A percentile compares a stretch with the other conserved stretches of the same genome.
These are phyloP conservation scores for Mortierella sp. DNA, from an alignment of 371 early-diverging fungal genomes.

Conservation along the genomic window DNA sequence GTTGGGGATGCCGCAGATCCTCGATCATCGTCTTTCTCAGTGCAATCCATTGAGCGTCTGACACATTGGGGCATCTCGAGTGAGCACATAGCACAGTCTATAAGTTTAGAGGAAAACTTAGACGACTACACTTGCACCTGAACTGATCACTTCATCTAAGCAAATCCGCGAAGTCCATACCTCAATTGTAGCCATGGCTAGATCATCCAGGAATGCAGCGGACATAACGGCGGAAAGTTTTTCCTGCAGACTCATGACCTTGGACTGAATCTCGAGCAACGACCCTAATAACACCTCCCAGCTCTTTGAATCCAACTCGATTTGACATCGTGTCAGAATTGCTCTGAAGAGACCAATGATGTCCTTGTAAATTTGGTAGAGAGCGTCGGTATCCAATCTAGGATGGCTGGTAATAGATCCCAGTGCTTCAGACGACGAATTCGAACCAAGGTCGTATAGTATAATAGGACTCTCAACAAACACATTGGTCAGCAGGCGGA, in stretches of 20 bases:
- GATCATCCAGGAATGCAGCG: constrained; percentile 61
- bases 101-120: too few relatives aligned
- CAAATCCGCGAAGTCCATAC: constrained; percentile 47
- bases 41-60: constrained; percentile 62
- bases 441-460: constrained; percentile 24
- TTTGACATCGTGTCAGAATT: constrained; percentile 64
- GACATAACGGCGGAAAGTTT: constrained; percentile 61
- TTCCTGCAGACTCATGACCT: constrained; percentile 63
- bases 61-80: constrained; percentile 62
- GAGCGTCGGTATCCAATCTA: constrained; percentile 63
- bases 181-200: constrained; percentile 67
- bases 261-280: constrained; percentile 65
- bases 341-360: constrained; percentile 71
- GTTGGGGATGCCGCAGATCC: constrained; percentile 61
- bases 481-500: constrained; percentile 63
- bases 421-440: constrained; percentile 41
- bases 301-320: constrained; percentile 70
- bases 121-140: too few relatives aligned
- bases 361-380: constrained; percentile 63
- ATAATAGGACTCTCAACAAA: constrained; percentile 55
- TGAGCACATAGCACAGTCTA: constrained; percentile 70
- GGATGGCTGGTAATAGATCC: constrained; percentile 33
- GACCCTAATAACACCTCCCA: constrained; percentile 66
- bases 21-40: constrained; percentile 58
- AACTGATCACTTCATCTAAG: too few relatives aligned